Evolutionary conservation across 1,284 basidiomycete genomes (phyloP).

Genomic region (Coniferiporia sulphurascens): DNA sequence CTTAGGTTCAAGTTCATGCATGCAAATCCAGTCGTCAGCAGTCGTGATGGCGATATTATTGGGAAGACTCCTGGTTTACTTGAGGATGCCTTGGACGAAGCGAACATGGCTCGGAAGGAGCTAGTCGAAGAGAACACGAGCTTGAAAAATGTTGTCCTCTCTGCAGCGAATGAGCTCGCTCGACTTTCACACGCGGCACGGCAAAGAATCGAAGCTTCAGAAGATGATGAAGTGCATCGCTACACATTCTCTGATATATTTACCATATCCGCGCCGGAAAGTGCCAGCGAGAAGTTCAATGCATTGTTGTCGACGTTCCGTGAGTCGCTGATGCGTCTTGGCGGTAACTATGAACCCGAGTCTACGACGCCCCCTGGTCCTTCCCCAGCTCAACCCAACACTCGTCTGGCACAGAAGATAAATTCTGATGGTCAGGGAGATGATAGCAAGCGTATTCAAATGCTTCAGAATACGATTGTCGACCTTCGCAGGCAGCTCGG

Average conservation of each 20-base stretch:
- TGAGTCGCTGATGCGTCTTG: slow-evolving; percentile 24
- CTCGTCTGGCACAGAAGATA: background rate
- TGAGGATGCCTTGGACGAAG: slow-evolving; percentile 70
- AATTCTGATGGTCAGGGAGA: slow-evolving; percentile 3
- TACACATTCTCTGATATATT: slow-evolving; percentile 53
- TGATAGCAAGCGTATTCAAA: slow-evolving; percentile 19
- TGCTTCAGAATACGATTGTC: slow-evolving; percentile 43
- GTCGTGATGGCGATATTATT: slow-evolving; percentile 38
- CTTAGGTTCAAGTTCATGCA: slow-evolving; percentile 36
- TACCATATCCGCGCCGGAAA: slow-evolving; percentile 47
- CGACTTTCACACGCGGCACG: slow-evolving; percentile 41
- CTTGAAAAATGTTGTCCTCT: slow-evolving; percentile 64
- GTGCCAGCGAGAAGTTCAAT: slow-evolving; percentile 49
- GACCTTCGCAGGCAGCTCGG: slow-evolving; percentile 54
- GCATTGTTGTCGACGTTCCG: slow-evolving; percentile 44
- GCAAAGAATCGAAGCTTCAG: slow-evolving; percentile 31
- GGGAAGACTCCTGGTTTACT: slow-evolving; percentile 52
- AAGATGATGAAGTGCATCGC: slow-evolving; percentile 43
- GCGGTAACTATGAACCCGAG: slow-evolving; percentile 21
- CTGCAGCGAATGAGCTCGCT: slow-evolving; percentile 66
- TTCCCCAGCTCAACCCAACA: slow-evolving; percentile 1
- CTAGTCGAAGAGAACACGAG: slow-evolving; percentile 68
- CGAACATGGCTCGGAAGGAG: slow-evolving; percentile 62
- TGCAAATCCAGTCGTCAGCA: slow-evolving; percentile 48
- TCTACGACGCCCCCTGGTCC: slow-evolving; percentile 23